These are phyloP conservation scores for Anthoceros angustus DNA, from an alignment of 225 moss, liverwort and hornwort genomes.

Conservation along the genomic window DNA sequence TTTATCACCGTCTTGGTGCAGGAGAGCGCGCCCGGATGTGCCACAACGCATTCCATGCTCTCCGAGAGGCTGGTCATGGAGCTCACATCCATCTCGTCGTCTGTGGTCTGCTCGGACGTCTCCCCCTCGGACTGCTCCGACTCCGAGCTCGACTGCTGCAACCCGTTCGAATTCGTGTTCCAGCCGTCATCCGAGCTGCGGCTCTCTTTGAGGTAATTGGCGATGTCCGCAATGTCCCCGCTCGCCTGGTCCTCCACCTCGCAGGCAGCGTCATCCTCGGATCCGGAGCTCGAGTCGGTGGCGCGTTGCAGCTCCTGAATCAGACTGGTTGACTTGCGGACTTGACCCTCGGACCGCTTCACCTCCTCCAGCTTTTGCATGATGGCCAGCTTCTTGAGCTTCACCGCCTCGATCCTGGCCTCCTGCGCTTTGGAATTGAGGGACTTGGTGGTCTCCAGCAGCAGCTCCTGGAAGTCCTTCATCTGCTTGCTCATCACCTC, in stretches of 20 bases:
- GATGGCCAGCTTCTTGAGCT: constrained; percentile 21
- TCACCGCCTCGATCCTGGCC: constrained; percentile 20
- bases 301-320: constrained; percentile 7
- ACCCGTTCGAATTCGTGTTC: not conserved
- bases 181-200: not conserved
- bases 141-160: not conserved
- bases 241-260: not conserved
- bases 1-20: constrained; percentile 19
- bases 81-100: not conserved
- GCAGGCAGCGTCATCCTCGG: not conserved
- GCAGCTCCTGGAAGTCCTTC: constrained; percentile 17
- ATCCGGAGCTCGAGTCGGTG: not conserved
- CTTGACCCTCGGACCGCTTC: constrained; percentile 8
- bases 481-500: constrained; percentile 16
- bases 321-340: constrained; percentile 8
- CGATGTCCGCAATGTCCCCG: not conserved
- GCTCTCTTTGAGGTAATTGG: constrained; percentile 2
- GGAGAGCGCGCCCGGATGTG: constrained; percentile 20
- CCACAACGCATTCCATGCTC: constrained; percentile 11
- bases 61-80: constrained; percentile 2
- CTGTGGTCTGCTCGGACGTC: not conserved
- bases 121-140: not conserved
- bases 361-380: constrained; percentile 18
- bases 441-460: constrained; percentile 12
- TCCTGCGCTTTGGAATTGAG: constrained; percentile 21